A percentile compares a stretch with the other conserved stretches of the same genome.
These are phyloP conservation scores for Heracleum sosnowskyi DNA, from an alignment of 129 eudicot species.

Conservation along the genomic window DNA sequence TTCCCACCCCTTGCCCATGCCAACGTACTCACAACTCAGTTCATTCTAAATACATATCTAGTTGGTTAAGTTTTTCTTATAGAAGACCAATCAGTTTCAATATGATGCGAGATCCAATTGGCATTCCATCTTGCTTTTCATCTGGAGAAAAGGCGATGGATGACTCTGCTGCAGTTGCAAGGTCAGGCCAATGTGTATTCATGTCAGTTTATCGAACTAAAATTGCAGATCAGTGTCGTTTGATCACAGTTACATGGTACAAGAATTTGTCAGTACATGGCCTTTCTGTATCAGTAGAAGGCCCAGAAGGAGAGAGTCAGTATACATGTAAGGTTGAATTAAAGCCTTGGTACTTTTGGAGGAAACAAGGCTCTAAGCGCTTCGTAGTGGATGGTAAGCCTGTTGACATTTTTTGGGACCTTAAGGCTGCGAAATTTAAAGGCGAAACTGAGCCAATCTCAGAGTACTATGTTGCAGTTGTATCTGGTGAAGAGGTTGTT, in stretches of 20 bases:
- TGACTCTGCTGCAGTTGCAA: slow-evolving; percentile 40
- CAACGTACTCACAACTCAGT: too few species aligned
- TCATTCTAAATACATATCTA: too few species aligned
- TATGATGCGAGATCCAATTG: slow-evolving; percentile 47
- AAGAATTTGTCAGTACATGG: slow-evolving; percentile 80
- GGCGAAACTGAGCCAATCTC: slow-evolving; percentile 80
- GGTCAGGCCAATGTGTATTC: slow-evolving; percentile 69
- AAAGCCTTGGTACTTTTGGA: slow-evolving; percentile 92
- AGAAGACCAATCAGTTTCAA: not conserved
- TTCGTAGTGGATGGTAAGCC: slow-evolving; percentile 38
- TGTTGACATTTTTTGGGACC: slow-evolving; percentile 72
- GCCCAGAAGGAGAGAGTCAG: slow-evolving; percentile 40
- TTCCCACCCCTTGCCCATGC: too few species aligned
- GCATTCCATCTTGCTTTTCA: slow-evolving; percentile 55
- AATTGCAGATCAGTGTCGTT: slow-evolving; percentile 50
- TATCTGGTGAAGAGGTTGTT: slow-evolving; percentile 69
- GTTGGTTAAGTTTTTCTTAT: too few species aligned
- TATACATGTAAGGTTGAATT: slow-evolving; percentile 78
- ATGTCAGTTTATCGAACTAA: slow-evolving; percentile 68
- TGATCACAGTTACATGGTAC: slow-evolving; percentile 93
- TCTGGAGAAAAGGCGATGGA: slow-evolving; percentile 26
- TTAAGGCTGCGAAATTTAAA: slow-evolving; percentile 57
- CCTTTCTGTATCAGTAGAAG: slow-evolving; percentile 64
- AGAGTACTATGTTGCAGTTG: slow-evolving; percentile 80
- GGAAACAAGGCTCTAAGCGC: slow-evolving; percentile 76